These are phyloP conservation scores for Trichosporon sp. DNA, from an alignment of 1,284 basidiomycete genomes.

Conservation along the genomic window DNA sequence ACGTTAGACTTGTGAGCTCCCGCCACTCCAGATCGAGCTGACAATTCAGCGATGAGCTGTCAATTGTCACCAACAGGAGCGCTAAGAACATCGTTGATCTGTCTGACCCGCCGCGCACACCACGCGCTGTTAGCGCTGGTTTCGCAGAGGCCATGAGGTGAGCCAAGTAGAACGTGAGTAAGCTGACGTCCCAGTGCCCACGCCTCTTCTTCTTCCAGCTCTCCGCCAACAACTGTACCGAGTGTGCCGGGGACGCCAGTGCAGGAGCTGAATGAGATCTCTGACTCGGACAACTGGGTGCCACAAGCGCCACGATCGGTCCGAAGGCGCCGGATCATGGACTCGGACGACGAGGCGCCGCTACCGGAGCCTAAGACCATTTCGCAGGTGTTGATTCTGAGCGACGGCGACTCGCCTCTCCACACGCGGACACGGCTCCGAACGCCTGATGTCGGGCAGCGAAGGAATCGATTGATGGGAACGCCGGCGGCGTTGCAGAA, in stretches of 20 bases:
- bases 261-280: slow-evolving; percentile 8
- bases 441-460: not conserved
- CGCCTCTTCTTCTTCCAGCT: not conserved
- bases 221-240: not conserved
- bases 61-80: not conserved
- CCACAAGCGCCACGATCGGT: not conserved
- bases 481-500: slow-evolving; percentile 9
- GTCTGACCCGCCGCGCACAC: not conserved
- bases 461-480: not conserved
- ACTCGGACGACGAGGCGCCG: slow-evolving; percentile 16
- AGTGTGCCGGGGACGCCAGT: slow-evolving; percentile 14
- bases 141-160: slow-evolving; percentile 11
- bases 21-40: not conserved
- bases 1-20: not conserved
- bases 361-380: slow-evolving; percentile 2
- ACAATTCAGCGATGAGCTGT: not conserved
- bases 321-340: not conserved
- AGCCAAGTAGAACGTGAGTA: not conserved
- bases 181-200: not conserved
- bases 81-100: not conserved
- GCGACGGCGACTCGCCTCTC: not conserved
- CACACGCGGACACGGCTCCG: not conserved
- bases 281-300: slow-evolving; percentile 1
- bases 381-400: not conserved
- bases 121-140: not conserved